A percentile compares a stretch with the other conserved stretches of the same genome.
Evolutionary conservation across 1,139 yeast species (phyloP).

Genomic region (Lodderomyces theae): DNA sequence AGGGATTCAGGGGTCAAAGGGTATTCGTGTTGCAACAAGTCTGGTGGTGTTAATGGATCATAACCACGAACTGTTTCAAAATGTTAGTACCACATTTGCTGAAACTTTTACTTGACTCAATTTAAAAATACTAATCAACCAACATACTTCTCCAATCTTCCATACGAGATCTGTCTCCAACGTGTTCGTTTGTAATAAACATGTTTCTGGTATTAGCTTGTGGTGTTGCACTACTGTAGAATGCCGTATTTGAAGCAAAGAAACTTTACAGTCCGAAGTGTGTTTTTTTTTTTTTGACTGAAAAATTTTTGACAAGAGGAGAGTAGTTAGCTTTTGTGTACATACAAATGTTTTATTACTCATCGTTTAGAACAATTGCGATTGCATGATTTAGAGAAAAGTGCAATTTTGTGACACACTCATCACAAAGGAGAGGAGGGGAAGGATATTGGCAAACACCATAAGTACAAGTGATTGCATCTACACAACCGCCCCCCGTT

Average conservation of each 20-base stretch:
- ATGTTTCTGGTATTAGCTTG: slow-evolving; percentile 29
- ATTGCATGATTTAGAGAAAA: slow-evolving; percentile 1
- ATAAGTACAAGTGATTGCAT: too few species aligned
- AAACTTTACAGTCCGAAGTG: too few species aligned
- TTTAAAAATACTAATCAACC: not conserved
- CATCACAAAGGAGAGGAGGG: too few species aligned
- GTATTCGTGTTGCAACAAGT: slow-evolving; percentile 73
- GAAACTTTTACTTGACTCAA: not conserved
- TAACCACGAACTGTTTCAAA: slow-evolving; percentile 52
- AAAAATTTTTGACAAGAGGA: slow-evolving; percentile 2
- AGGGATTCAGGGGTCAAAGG: slow-evolving; percentile 62
- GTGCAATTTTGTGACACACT: too few species aligned
- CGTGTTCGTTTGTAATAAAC: slow-evolving; percentile 81
- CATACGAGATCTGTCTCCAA: slow-evolving; percentile 76
- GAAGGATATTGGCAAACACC: too few species aligned
- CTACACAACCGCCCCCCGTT: too few species aligned
- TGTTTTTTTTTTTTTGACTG: slow-evolving; percentile 3
- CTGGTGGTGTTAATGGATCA: slow-evolving; percentile 90
- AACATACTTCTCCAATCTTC: slow-evolving; percentile 87
- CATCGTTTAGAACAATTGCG: not conserved
- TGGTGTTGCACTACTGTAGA: too few species aligned
- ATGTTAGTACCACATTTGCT: slow-evolving; percentile 18
- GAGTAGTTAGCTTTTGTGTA: not conserved
- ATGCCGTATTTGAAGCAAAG: too few species aligned
- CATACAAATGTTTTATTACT: not conserved